A percentile compares a stretch with the other conserved stretches of the same genome.
Conservation (phyloP, 352 stramenopile genomes). For the Pseudoperonospora humuli region DNA sequence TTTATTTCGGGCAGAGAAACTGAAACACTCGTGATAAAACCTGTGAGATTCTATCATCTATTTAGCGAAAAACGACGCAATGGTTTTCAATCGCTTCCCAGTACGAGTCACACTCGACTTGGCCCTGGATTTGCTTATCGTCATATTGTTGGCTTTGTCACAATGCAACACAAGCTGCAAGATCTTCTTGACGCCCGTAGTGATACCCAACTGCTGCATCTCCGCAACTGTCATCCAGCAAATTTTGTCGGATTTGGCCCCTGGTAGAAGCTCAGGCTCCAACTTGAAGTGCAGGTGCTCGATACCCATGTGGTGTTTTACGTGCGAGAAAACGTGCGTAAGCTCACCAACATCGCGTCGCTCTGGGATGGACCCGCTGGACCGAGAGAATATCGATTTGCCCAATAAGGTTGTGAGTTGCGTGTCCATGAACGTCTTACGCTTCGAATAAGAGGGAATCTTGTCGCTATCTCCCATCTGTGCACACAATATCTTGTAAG, state of each 20-base stretch:
- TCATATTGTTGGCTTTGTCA: slow-evolving; percentile 4
- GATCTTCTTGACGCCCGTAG: slow-evolving; percentile 85
- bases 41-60: slow-evolving; percentile 26
- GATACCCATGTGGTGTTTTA: slow-evolving; percentile 87
- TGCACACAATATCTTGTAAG: not conserved
- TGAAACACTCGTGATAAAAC: slow-evolving; percentile 4
- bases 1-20: slow-evolving; percentile 12
- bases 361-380: slow-evolving; percentile 18
- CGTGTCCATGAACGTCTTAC: slow-evolving; percentile 46
- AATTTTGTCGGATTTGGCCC: slow-evolving; percentile 13
- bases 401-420: slow-evolving; percentile 32
- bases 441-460: slow-evolving; percentile 54
- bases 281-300: slow-evolving; percentile 66
- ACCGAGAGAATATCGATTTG: slow-evolving; percentile 10
- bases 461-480: slow-evolving; percentile 53
- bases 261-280: slow-evolving; percentile 14
- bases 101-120: slow-evolving; percentile 26
- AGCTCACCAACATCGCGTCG: slow-evolving; percentile 63
- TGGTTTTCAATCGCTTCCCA: slow-evolving; percentile 45
- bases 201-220: slow-evolving; percentile 78
- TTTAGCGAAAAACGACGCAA: slow-evolving; percentile 62
- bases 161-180: slow-evolving; percentile 40
- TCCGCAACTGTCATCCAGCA: slow-evolving; percentile 74
- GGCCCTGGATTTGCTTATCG: slow-evolving; percentile 12
- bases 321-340: slow-evolving; percentile 86